Base-by-base conservation (phyloP, 2,329 filamentous ascomycete genomes). In the Ceratocystis harringtonii region DNA sequence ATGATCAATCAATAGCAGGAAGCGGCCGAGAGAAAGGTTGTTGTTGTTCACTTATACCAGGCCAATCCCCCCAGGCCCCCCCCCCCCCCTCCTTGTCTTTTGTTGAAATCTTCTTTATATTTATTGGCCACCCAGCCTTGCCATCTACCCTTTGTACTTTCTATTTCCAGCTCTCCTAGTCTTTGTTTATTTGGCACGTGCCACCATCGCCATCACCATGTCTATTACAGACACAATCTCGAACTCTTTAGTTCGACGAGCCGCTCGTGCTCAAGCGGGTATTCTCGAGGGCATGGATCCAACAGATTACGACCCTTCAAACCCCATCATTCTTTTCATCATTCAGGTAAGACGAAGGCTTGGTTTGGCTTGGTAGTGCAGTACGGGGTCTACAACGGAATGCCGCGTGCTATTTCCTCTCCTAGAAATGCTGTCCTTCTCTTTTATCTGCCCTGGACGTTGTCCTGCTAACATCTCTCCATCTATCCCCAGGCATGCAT, bases 241-340 rank as follows among this genome's bases (percentile, higher is more conserved):
- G 2, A 48, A 63, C 52, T 45, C 63, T 36, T 25, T 67, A 10
- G 62, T 48, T 25, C 60, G 66, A 22, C 72, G 74, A 62, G 76
- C 73, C 0, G 64, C 74, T 22, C 72, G 50, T 45, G 60, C 77
- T 7, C 79, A 80, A 69, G 78, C 77, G 65, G 89, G 89, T 68
- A 82, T 92, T 67, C 77, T 92, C 55, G 87, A 90, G 69, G 85
- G 85, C 55, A 76, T 81, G 63, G 85, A 90, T 69, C 89, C 89
- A 1, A 79, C 86, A 36, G 72, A 80, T 36, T 90, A 87, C 75
- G 84, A 87, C 70, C 71, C 85, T 10, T 86, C 82, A 66, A 86
- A 90, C 69, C 89, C 88, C 5, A 85, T 92, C 68, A 83, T 84
- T 58, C 74, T 89, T 60, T 90, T 92, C 75, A 89, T 91, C 71